Base-by-base conservation (phyloP, 768 basidiomycete species). In the Boletus sp. region DNA sequence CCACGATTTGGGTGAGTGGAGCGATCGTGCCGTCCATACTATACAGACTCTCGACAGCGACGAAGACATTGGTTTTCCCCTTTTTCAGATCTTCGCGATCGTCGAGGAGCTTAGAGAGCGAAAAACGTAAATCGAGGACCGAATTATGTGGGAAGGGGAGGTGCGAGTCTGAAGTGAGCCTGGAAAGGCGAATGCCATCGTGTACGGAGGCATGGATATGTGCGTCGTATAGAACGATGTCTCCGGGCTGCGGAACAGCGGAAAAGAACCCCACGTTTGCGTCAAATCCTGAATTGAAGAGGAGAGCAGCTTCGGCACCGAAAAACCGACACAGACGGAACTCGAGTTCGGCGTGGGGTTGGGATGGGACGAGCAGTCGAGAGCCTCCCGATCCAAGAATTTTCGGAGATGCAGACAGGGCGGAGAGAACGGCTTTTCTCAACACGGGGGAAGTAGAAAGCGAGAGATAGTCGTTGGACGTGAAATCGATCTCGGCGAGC, bases 1-100 rank as follows among this genome's bases (percentile, higher is more conserved):
- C 79, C 36, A 87, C 81, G 47, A 97, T 85, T 42, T 83, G 81
- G 15, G 52, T 52, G 30, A 98, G 76, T 0, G 93, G 94, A 0
- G 89, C 80, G 57, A 96, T 80, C 29, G 94, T 96, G 14, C 96
- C 96, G 62, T 98, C 96, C 96, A 98, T 98, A 55, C 88, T 91
- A 64, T 98, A 98, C 45, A 98, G 71, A 37, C 85, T 87, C 77
- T 98, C 96, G 7, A 97, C 86, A 0, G 92, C 86, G 12, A 98
- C 71, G 66, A 95, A 97, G 4, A 91, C 73, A 62, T 76, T 86
- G 36, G 60, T 59, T 29, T 73, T 69, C 0, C 83, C 84, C 0
- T 62, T 57, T 53, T 60, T 63, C 15, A 85, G 63, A 37, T 66
- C 72, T 0, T 69, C 66, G n/a, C 71, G 67, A 46, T 76, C 74